These are phyloP conservation scores for Angomonas ambiguus DNA, from an alignment of 208 protist species.

Conservation along the genomic window DNA sequence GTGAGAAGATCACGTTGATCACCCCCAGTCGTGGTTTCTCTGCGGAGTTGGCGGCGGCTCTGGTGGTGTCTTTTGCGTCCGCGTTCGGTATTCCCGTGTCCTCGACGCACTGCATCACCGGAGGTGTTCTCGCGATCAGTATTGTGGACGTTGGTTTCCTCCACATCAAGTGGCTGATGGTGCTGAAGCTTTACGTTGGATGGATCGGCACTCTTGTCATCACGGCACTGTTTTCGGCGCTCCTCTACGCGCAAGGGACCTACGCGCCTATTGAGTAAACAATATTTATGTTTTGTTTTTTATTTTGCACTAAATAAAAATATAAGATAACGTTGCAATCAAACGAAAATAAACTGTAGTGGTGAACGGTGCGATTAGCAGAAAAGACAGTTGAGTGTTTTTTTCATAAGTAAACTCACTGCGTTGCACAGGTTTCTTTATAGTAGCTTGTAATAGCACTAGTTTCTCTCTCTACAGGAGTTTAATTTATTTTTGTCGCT, in stretches of 20 bases:
- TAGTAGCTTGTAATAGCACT: too few relatives aligned
- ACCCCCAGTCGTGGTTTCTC: slow-evolving; percentile 57
- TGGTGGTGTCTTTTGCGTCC: slow-evolving; percentile 68
- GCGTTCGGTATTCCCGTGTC: slow-evolving; percentile 70
- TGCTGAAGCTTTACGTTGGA: slow-evolving; percentile 57
- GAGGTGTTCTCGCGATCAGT: slow-evolving; percentile 65
- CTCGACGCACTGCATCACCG: slow-evolving; percentile 88
- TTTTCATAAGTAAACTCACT: not conserved
- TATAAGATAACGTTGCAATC: too few relatives aligned
- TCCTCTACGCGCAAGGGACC: slow-evolving; percentile 53
- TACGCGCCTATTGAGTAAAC: slow-evolving; percentile 24
- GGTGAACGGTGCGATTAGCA: not conserved
- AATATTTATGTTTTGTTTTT: not conserved
- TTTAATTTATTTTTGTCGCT: too few relatives aligned
- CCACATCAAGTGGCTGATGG: slow-evolving; percentile 51
- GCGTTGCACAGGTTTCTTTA: not conserved
- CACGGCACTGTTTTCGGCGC: slow-evolving; percentile 40
- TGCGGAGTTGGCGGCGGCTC: slow-evolving; percentile 51
- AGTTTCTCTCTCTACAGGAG: too few relatives aligned
- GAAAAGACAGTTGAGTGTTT: not conserved
- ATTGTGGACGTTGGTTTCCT: slow-evolving; percentile 58
- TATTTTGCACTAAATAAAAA: not conserved
- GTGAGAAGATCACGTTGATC: slow-evolving; percentile 58
- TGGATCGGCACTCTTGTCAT: slow-evolving; percentile 53
- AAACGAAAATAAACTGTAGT: too few relatives aligned